These are phyloP conservation scores for Narthecium ossifragum DNA, from an alignment of 106 monocot species.

Conservation along the genomic window DNA sequence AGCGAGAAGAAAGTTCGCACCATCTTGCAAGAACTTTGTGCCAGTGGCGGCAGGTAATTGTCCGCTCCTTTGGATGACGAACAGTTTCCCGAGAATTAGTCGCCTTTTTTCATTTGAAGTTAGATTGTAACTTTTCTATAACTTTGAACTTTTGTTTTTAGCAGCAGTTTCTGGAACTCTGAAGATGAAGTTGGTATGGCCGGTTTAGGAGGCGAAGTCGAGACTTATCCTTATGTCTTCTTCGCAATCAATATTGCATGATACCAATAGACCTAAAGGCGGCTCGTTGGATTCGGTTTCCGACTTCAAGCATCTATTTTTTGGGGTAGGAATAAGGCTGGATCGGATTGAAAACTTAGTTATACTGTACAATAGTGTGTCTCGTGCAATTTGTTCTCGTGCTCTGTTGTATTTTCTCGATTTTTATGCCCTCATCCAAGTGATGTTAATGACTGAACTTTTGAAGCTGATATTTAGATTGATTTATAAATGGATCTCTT, in stretches of 20 bases:
- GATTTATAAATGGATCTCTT: too few relatives aligned
- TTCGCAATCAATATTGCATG: slow-evolving; percentile 82
- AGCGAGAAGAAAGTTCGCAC: slow-evolving; percentile 88
- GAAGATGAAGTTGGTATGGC: slow-evolving; percentile 66
- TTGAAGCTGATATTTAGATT: too few relatives aligned
- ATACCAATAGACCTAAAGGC: slow-evolving; percentile 5
- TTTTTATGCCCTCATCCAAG: too few relatives aligned
- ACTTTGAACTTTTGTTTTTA: too few relatives aligned
- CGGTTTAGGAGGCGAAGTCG: slow-evolving; percentile 71
- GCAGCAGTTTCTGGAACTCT: slow-evolving; percentile 78
- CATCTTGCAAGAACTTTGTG: slow-evolving; percentile 63
- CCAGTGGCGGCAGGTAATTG: slow-evolving; percentile 49
- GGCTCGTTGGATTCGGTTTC: not conserved
- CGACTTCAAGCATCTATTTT: not conserved
- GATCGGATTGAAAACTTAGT: too few relatives aligned
- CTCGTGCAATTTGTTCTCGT: too few relatives aligned
- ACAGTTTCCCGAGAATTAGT: not conserved
- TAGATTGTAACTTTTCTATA: not conserved
- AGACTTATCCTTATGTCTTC: slow-evolving; percentile 81
- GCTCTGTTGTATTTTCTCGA: too few relatives aligned
- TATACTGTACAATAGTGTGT: too few relatives aligned
- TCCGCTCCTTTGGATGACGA: not conserved
- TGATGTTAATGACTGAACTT: too few relatives aligned
- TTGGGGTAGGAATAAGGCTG: not conserved
- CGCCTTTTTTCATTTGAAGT: not conserved